Base-by-base conservation (phyloP, 1,284 basidiomycete species). In the Wolfiporia cocos region DNA sequence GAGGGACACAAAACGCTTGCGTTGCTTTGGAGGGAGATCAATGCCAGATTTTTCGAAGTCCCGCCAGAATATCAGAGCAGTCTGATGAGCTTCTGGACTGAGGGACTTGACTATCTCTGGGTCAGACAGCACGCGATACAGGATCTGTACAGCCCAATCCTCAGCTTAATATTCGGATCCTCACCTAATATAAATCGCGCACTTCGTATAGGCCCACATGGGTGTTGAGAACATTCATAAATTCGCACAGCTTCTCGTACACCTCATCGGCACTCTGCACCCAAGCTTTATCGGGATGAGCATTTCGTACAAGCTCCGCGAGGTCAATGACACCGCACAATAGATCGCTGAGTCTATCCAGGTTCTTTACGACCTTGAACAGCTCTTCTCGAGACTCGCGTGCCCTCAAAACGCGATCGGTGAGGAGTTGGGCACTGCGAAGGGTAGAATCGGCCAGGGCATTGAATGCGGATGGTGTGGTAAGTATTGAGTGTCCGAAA, bases 1-100 rank as follows among this genome's bases (percentile, higher is more conserved):
- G 10, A 98, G 71, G 3, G 84, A 75, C 11, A 99, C 93, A 52
- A 98, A 97, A 39, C 78, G 79, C 31, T 80, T 72, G 20, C 95
- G 78, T 52, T 90, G 73, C 2, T 71, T 70, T 0, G 85, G 78
- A 6, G 92, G 86, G 4, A 98, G 74, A 59, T 95, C 79, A 51
- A 99, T 96, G 1, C 92, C 95, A 5, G 92, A 96, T 63, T 94
- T 95, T 61, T 97, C 92, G 66, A 99, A 99, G 69, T 99, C 96
- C 38, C 87, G 78, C 74, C 92, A 84, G 65, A 98, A 98, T 49
- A 95, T 93, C 18, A 89, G 71, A 15, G 95, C 93, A 2, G 96
- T 92, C 57, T 88, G 84, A 40, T 77, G 68, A 10, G 82, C 85
- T 55, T 88, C 85, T 5, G 73, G 73, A 43, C 70, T 73, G 37